Conservation (phyloP, 108 stramenopile species). For the Thalassiosira profunda region DNA sequence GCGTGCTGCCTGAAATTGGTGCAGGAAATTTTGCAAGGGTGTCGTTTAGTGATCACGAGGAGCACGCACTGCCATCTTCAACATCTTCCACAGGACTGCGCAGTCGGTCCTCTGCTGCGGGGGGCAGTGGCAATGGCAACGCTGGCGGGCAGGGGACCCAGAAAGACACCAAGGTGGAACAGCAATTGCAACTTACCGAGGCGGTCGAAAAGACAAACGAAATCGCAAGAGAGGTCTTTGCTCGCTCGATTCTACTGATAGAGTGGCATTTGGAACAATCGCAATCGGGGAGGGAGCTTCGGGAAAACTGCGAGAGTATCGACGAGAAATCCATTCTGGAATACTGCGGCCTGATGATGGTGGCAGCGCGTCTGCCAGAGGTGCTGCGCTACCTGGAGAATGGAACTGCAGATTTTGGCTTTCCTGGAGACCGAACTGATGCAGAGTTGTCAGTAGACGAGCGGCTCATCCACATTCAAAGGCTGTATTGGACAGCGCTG, state of each 20-base stretch:
- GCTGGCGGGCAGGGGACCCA: neutral
- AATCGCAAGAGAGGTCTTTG: conserved; percentile 18
- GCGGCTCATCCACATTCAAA: conserved; percentile 60
- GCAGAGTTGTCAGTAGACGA: conserved; percentile 21
- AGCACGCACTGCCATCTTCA: neutral
- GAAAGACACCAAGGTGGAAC: neutral
- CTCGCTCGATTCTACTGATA: conserved; percentile 17
- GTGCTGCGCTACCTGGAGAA: conserved; percentile 38
- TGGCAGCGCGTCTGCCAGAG: conserved; percentile 46
- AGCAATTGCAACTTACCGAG: conserved; percentile 3
- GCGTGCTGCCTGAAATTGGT: conserved; percentile 23
- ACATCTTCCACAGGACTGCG: neutral
- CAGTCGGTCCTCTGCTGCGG: neutral
- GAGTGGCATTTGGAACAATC: conserved; percentile 14
- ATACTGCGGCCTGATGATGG: conserved; percentile 56
- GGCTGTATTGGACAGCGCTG: conserved; percentile 50
- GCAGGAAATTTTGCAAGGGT: conserved; percentile 22
- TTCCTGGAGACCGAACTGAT: neutral
- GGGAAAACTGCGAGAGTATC: neutral
- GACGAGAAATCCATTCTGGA: conserved; percentile 47
- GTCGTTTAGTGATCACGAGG: neutral
- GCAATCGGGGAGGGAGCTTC: neutral
- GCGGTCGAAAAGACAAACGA: conserved; percentile 41
- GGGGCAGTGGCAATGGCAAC: neutral
- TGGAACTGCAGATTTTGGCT: conserved; percentile 4